Base-by-base conservation (phyloP, 352 stramenopile species). In the Aphanomyces astaci region DNA sequence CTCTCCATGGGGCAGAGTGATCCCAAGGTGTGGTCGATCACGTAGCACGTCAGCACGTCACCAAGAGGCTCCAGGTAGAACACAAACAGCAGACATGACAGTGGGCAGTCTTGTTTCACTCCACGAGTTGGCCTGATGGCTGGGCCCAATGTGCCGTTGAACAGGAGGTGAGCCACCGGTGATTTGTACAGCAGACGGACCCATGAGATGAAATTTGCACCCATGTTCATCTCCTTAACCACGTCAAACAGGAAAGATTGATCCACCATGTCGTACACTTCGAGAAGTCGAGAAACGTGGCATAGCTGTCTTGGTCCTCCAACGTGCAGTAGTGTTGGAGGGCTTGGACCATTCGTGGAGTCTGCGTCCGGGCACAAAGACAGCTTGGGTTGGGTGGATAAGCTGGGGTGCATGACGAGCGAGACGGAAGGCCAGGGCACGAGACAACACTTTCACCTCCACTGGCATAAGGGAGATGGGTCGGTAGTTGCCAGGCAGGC, bases 381-480 rank as follows among this genome's bases (percentile, higher is more conserved):
- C 72, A 24, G 71, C 63, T 45, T 75, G 72, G n/a, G 74, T 67
- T 2, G 17, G 24, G 22, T 77, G 64, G 3, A 75, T 39, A 10
- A 73, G 52, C 10, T 1, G 25, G 0, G 25, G 52, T 27, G n/a
- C 52, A 32, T 24, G 4, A 7, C 25, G 1, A n/a, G 52, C 25
- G 9, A 60, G 52, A 2, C 52, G 52, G 30, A 24, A 39, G 13
- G 27, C 15, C 11, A 25, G 22, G 13, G 25, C 15, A 2, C 2
- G 1, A 1, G 15, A 56, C 15, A 49, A n/a, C 15, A 49, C n/a
- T n/a, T n/a, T n/a, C n/a, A n/a, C n/a, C n/a, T n/a, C n/a, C n/a
- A n/a, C n/a, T n/a, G n/a, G n/a, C 66, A 78, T 70, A 19, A 78
- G 64, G 19, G 73, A 54, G 22, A 74, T 72, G 7, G 71, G 71